phyloP scores from a whole-genome alignment of 768 basidiomycete species.

The Suillus spraguei region DNA sequence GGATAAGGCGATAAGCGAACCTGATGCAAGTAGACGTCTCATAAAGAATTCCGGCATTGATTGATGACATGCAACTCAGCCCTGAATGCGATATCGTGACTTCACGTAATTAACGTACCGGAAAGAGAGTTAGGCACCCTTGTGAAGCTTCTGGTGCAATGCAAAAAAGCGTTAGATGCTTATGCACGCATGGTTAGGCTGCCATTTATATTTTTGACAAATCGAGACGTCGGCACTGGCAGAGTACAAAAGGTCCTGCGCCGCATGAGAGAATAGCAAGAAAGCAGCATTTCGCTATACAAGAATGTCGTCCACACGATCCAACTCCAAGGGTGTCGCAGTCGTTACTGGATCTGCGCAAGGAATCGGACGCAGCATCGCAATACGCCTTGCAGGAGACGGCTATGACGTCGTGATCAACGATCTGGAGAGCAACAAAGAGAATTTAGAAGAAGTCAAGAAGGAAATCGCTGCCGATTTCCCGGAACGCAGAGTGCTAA shows the following conservation, averaged over 20 bases:
- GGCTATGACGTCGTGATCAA: constrained; percentile 40
- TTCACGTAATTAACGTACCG: too few species aligned
- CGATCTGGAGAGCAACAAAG: constrained; percentile 30
- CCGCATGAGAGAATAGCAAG: not conserved
- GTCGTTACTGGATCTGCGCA: constrained; percentile 34
- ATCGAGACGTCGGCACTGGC: not conserved
- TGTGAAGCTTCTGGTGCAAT: not conserved
- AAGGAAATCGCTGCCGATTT: constrained; percentile 18
- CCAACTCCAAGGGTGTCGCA: constrained; percentile 28
- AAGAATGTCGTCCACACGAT: not conserved
- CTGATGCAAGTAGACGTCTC: not conserved
- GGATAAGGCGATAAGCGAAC: not conserved
- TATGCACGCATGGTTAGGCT: not conserved
- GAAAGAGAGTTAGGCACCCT: not conserved
- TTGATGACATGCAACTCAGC: not conserved
- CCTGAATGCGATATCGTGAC: not conserved
- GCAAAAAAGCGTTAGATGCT: not conserved
- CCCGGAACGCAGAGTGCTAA: constrained; percentile 16
- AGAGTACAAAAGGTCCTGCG: not conserved
- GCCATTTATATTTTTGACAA: not conserved
- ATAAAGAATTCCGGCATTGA: not conserved
- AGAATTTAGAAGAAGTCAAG: constrained; percentile 17
- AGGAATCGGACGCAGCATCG: constrained; percentile 38
- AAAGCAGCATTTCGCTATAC: not conserved
- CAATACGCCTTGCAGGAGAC: constrained; percentile 37